Evolutionary conservation across 139 green algal species (phyloP), one percentile per base, ranked within the genome.

Genomic region (Auxenochlorella pyrenoidosa): DNA sequence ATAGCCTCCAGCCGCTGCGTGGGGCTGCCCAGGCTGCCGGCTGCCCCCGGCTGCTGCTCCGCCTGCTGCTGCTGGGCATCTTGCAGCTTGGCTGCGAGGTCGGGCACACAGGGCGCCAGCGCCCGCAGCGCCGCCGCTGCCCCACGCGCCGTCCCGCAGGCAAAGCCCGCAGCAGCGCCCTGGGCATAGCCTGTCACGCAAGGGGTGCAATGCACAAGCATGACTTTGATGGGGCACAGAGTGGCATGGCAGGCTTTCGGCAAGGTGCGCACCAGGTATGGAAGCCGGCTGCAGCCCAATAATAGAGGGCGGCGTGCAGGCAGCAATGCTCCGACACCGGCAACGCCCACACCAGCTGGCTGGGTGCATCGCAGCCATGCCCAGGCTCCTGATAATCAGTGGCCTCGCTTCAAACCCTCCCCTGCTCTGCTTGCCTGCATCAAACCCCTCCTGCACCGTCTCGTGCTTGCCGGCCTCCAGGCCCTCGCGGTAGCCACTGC

Each of bases 391-490:
- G 63, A n/a, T 18, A 41, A 73, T 3, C 32, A n/a, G n/a, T n/a
- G n/a, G n/a, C n/a, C n/a, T n/a, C n/a, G n/a, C n/a, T n/a, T n/a
- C n/a, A n/a, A n/a, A 16, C 40, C 8, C 26, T 36, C 8, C 0
- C 66, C 66, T 41, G 30, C 32, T 26, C 32, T 24, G 0, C 82
- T 21, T 43, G 80, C 89, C 89, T 85, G 79, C 24, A 41, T 92
- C 36, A 30, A 92, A 92, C 12, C 89, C 89, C 30, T 82, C 58
- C 70, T 92, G 89, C 66, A 89, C 85, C 47, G 85, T 86, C 32
- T 90, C 79, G 22, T 92, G 58, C 75, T 92, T 90, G 36, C 89
- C 89, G 26, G 80, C 89, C 59, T 92, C 85, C 22, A 89, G 65
- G 3, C 89, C 89, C 59, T 92, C 89, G 2, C 85, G 54, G 28